These are phyloP conservation scores for Phoenix dactylifera DNA, from an alignment of 176 grass and related monocot genomes.

Conservation along the genomic window DNA sequence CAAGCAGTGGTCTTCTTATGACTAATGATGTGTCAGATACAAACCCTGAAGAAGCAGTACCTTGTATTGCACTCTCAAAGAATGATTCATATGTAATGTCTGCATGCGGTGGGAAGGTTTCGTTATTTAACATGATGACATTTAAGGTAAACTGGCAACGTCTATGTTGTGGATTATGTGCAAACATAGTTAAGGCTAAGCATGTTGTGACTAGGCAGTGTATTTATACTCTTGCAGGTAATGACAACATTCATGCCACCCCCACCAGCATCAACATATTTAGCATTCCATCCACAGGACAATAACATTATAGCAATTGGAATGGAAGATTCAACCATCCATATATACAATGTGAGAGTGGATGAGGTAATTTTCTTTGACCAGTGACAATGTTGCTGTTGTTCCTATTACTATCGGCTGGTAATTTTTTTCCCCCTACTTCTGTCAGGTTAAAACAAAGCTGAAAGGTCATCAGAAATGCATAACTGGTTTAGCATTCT, in stretches of 20 bases:
- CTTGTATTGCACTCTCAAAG: constrained; percentile 96
- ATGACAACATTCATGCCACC: constrained; percentile 97
- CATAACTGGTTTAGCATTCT: constrained; percentile 86
- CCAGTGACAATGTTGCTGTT: neutral
- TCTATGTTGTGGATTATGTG: constrained; percentile 12
- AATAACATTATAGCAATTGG: constrained; percentile 99
- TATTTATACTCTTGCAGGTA: constrained; percentile 35
- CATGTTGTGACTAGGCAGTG: too few species aligned
- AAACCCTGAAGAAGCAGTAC: constrained; percentile 65
- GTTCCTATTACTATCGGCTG: constrained; percentile 19
- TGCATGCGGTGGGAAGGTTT: constrained; percentile 94
- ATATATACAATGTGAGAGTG: constrained; percentile 98
- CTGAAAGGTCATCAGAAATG: constrained; percentile 93
- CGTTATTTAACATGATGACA: constrained; percentile 99
- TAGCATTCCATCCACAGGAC: constrained; percentile 95
- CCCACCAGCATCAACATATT: constrained; percentile 82
- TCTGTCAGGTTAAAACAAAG: constrained; percentile 71
- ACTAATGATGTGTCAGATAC: constrained; percentile 69
- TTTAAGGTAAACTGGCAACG: constrained; percentile 63
- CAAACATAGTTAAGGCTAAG: too few species aligned
- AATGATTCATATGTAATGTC: constrained; percentile 99
- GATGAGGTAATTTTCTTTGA: constrained; percentile 53
- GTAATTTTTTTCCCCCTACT: too few species aligned
- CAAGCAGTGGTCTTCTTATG: constrained; percentile 86
- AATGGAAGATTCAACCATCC: constrained; percentile 99